These are phyloP conservation scores for Thoreauomyces humboldtii DNA, from an alignment of 192 early-diverging fungal genomes.

Conservation along the genomic window DNA sequence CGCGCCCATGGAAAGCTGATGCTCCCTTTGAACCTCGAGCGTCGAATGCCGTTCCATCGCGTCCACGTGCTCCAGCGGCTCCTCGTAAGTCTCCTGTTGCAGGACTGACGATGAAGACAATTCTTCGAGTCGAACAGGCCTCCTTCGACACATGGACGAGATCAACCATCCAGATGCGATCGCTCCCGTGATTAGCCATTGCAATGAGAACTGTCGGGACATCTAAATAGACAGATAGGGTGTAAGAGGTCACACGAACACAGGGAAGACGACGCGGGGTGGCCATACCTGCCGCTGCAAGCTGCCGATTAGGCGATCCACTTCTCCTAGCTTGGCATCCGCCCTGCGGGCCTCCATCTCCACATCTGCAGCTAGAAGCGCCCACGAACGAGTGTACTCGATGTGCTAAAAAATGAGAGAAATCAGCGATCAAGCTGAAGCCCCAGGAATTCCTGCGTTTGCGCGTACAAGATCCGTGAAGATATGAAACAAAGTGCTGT, in stretches of 20 bases:
- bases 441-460: neutral
- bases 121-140: neutral
- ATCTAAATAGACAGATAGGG: neutral
- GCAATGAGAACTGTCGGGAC: slow-evolving; percentile 6
- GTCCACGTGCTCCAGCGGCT: neutral
- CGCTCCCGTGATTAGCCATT: neutral
- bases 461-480: slow-evolving; percentile 38
- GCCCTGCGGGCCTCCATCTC: neutral
- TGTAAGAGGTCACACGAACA: neutral
- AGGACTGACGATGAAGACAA: neutral
- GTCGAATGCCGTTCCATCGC: neutral
- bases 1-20: too few relatives aligned
- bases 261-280: neutral
- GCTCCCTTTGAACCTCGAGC: neutral
- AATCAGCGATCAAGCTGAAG: neutral
- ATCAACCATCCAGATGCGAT: neutral
- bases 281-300: slow-evolving; percentile 1
- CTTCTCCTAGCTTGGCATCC: slow-evolving; percentile 15
- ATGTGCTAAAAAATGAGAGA: slow-evolving; percentile 6
- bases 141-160: neutral
- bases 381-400: slow-evolving; percentile 21
- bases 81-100: neutral
- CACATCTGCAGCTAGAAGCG: neutral
- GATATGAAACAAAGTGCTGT: slow-evolving; percentile 31
- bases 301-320: neutral